Base-by-base conservation (phyloP, 208 protist species). In the Acanthamoeba triangularis region DNA sequence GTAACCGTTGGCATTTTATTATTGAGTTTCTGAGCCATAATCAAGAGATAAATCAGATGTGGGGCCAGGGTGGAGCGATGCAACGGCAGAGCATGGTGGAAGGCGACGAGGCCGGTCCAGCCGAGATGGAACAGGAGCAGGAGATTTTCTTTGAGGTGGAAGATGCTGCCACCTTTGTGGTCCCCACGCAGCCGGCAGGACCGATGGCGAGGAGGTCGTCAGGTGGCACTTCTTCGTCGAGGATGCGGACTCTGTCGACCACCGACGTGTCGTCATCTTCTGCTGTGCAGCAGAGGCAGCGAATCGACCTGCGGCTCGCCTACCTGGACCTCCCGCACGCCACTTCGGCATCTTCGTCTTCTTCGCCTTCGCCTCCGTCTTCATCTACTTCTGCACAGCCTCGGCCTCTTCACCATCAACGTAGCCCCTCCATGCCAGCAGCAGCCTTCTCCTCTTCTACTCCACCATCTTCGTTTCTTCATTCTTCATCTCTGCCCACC, bases 291-390 rank as follows among this genome's bases (percentile, higher is more conserved):
- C 69, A 67, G 61, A 23, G 69, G n/a, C 69, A 78, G 25, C 35
- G 69, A 65, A 65, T 65, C 59, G 59, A 65, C 13, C 13, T 65
- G 59, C 59, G 59, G 8, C 78, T 85, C 14, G 78, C 35, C 78
- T 85, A 85, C 44, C 78, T 85, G 7, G 78, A 85, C 35, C 78
- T 85, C 13, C 78, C 78, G 8, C 69, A 49, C 69, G 37, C 69
- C 69, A 0, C 67, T 37, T 37, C 67, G 33, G 33, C 74, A 47
- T 84, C 74, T 54, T 52, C 44, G 14, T 76, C 67, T 18, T 76
- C 30, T 7, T 80, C 69, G 2, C 3, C 37, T 44, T 78, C 69
- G 1, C 30, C 69, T 78, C 30, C 30, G 16, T 72, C n/a, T 72
- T 76, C 67, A 16, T 37, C 67, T 33, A 13, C 69, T 76, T 37